These are phyloP conservation scores for Nemania diffusa DNA, from an alignment of 2,329 filamentous ascomycete genomes.

Conservation along the genomic window DNA sequence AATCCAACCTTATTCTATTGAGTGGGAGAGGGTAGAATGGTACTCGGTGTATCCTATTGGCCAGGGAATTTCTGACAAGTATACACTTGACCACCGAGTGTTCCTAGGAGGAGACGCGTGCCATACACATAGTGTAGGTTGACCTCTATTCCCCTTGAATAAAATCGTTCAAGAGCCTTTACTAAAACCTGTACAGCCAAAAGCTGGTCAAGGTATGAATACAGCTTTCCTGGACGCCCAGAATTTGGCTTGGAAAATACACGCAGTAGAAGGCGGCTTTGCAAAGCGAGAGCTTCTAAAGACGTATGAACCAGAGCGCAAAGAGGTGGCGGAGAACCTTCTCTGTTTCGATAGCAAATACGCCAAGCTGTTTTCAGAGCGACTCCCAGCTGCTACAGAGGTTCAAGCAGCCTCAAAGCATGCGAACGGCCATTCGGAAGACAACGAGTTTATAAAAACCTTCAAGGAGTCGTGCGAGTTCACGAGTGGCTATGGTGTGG, in stretches of 20 bases:
- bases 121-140: constrained; percentile 77
- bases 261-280: constrained; percentile 86
- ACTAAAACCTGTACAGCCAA: constrained; percentile 67
- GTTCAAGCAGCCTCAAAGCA: constrained; percentile 71
- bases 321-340: constrained; percentile 83
- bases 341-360: constrained; percentile 90
- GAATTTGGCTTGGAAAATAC: constrained; percentile 96
- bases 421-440: constrained; percentile 54
- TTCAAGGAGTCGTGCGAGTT: constrained; percentile 95
- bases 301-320: constrained; percentile 89
- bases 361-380: constrained; percentile 87
- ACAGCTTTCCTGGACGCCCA: constrained; percentile 82
- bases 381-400: constrained; percentile 76
- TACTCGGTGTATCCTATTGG: constrained; percentile 82
- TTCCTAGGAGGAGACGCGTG: constrained; percentile 83
- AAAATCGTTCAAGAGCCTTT: not conserved
- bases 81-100: constrained; percentile 74
- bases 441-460: constrained; percentile 85
- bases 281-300: constrained; percentile 78
- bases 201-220: constrained; percentile 84
- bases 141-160: not conserved
- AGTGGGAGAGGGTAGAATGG: constrained; percentile 76
- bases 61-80: constrained; percentile 75
- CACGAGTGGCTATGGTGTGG: constrained; percentile 90
- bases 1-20: constrained; percentile 72